Evolutionary conservation across 2,329 filamentous ascomycete species (phyloP), one percentile per base, ranked within the genome.

Genomic region (Penicillium brasilianum): DNA sequence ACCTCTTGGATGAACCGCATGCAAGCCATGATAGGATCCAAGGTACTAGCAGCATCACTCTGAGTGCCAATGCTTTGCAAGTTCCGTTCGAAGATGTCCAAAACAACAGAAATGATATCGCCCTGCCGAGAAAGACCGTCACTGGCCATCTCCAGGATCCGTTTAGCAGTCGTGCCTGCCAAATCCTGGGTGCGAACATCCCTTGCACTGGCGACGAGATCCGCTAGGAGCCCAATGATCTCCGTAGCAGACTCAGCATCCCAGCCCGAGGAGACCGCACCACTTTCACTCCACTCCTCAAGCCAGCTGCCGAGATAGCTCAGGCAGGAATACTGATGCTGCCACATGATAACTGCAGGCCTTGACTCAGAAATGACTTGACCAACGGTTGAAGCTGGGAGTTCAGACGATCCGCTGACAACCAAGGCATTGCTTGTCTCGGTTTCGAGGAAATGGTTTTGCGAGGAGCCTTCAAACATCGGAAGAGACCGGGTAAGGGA

Each of bases 101-200:
- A 90, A 30, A 98, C 81, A 44, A 97, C 86, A 11, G 87, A 87
- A 55, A 96, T 85, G 55, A 98, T 89, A 73, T 97, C 94, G 25
- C 73, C 74, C 59, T 80, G 74, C 41, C 74, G 70, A 55, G 79
- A 78, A 6, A 85, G 69, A 10, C 81, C 78, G 66, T 82, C 80
- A 61, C 82, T 83, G 14, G 83, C 75, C 66, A 82, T 77, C 58
- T 81, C 81, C 30, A 87, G 69, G 41, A 86, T 76, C 32, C 74
- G 74, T 56, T 78, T 79, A 20, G 76, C 76, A 20, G 68, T 69
- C 18, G 72, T 71, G 13, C 79, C 78, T 39, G 77, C 73, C 36
- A 76, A 73, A n/a, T 69, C 66, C 37, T 65, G 70, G 8, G 59
- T 71, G 59, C 66, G 64, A 13, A 62, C 60, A 39, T 66, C 67